These are phyloP conservation scores for Cystobasidiaceae sp. DNA, from an alignment of 1,284 basidiomycete species.

Conservation along the genomic window DNA sequence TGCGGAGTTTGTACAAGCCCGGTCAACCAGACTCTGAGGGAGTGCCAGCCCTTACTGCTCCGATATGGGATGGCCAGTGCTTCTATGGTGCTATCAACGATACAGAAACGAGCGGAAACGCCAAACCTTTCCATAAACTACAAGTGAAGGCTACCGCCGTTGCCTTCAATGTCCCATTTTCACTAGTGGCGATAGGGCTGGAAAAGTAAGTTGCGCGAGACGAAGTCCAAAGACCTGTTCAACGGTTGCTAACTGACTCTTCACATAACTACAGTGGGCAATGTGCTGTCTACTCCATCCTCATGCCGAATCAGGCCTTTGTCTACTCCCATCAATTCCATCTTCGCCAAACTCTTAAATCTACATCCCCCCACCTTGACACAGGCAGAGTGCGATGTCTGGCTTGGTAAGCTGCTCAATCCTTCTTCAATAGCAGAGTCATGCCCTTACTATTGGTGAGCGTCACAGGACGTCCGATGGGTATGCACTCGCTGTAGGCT, in stretches of 20 bases:
- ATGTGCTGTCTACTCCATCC: constrained; percentile 19
- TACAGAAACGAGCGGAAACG: constrained; percentile 58
- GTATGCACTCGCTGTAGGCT: constrained; percentile 93
- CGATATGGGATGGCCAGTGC: constrained; percentile 34
- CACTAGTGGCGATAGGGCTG: constrained; percentile 75
- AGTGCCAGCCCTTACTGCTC: constrained; percentile 2
- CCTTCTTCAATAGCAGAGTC: background rate
- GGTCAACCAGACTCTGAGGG: no score
- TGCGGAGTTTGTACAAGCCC: background rate
- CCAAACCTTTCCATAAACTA: constrained; percentile 61
- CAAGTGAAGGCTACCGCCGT: constrained; percentile 53
- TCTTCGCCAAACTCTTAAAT: constrained; percentile 44
- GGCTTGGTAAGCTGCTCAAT: constrained; percentile 55
- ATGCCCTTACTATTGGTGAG: background rate
- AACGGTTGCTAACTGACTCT: constrained; percentile 35
- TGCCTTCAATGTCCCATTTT: constrained; percentile 76
- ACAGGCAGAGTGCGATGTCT: constrained; percentile 70
- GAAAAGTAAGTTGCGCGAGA: constrained; percentile 56
- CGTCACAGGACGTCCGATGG: constrained; percentile 72
- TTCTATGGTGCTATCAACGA: constrained; percentile 7
- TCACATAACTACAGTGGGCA: background rate
- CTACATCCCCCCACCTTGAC: constrained; percentile 44
- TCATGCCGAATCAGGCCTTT: background rate
- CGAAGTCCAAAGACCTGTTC: constrained; percentile 17
- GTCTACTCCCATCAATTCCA: constrained; percentile 43